Evolutionary conservation across 2,329 filamentous ascomycete species (phyloP), one percentile per base, ranked within the genome.

Genomic region (Curvularia eragrostidis): DNA sequence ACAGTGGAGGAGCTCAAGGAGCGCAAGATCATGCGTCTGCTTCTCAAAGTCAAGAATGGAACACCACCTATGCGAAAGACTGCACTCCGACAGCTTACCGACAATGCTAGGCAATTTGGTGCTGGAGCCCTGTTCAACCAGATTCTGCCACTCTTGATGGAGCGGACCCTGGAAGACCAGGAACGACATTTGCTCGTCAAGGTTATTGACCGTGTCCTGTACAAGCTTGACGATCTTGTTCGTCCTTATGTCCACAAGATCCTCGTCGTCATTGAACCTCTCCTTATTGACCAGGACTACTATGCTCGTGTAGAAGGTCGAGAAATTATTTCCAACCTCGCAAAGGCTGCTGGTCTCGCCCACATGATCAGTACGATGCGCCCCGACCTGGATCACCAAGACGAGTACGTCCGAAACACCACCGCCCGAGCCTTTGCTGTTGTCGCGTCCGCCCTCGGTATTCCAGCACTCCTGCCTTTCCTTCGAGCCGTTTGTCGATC

Each of bases 361-460:
- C 95, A 96, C 68, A 99, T 99, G 95, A 99, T 99, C 76, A 97
- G 93, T 79, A 97, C 93, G 8, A 99, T 99, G 95, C 86, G 95
- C 71, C 96, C 95, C 0, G 95, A 99, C 85, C 97, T 99, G 65
- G 95, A 99, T 70, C 95, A 99, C 70, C 91, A 96, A 24, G 95
- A 99, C 71, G 95, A 99, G 77, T 99, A 99, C 75, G 96, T 99
- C 12, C 88, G 95, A 74, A 99, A 99, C 79, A 99, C 95, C 1
- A 99, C 95, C 1, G 95, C 95, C 53, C 86, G 95, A 81, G 95
- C 95, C 1, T 99, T 99, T 74, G 95, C 95, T 24, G 95, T 99
- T 6, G 95, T 99, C 36, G 95, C 95, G 2, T 97, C 94, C 19
- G 95, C 95, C 18, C 87, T 99, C 6, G 95, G 95, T 48, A 99